Evolutionary conservation across 768 basidiomycete genomes (phyloP), one percentile per base, ranked within the genome.

Genomic region (Lepiota brunneoincarnata): DNA sequence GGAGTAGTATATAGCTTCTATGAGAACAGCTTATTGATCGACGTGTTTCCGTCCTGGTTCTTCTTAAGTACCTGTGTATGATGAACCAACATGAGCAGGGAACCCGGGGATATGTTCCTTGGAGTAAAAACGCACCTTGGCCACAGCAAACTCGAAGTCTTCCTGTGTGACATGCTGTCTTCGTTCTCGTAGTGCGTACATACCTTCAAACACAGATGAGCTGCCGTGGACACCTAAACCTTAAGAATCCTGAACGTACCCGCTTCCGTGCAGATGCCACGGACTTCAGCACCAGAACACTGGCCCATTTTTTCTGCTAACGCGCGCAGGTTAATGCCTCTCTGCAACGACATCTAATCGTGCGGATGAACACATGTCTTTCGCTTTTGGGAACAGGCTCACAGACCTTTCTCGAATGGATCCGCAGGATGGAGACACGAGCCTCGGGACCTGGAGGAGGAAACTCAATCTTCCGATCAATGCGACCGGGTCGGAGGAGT

Each of bases 221-320:
- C 38, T 4, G 21, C 7, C 11, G 11, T 31, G 31, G 11, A 31
- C 3, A 1, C n/a, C 34, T 40, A 26, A 26, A 14, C 15, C 42
- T 18, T 15, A 15, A 6, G 42, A 10, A 42, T 5, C 28, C 5
- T 37, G 44, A 23, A 70, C 84, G 56, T 53, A 86, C 91, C 91
- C n/a, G 93, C 94, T 75, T 96, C 93, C 0, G 95, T 96, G 67
- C 93, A 96, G 61, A 97, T 97, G 72, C 94, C 96, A 14, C 96
- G 82, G 14, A 98, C 96, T 69, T 99, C 96, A 1, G 96, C 96
- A 60, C 96, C 96, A 1, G 93, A 96, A 67, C 96, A 98, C 65
- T 97, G 93, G 0, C 96, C 96, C 96, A 98, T 99, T 80, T 99
- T 98, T 69, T 98, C 96, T 0, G 96, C 96, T 2, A 99, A 77